phyloP scores from a whole-genome alignment of 805 yeast genomes.

The Candida loeiensis region DNA sequence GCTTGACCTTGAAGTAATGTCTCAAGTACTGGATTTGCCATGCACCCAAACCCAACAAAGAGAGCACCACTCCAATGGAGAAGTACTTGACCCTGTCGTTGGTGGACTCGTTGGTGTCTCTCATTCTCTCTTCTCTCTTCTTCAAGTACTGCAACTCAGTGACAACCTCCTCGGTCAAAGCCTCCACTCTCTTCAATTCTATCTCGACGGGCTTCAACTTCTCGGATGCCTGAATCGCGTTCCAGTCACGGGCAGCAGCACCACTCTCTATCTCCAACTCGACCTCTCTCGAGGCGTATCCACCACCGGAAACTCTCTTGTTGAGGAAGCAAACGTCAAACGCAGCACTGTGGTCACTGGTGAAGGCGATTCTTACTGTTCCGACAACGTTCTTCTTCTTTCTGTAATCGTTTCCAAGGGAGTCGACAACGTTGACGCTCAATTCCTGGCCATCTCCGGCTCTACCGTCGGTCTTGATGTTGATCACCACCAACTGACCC shows the following conservation, averaged over 20 bases:
- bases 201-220: constrained; percentile 91
- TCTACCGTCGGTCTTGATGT: constrained; percentile 68
- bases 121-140: constrained; percentile 82
- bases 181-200: constrained; percentile 83
- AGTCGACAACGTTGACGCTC: constrained; percentile 64
- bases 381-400: constrained; percentile 77
- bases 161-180: constrained; percentile 75
- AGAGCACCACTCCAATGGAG: constrained; percentile 62
- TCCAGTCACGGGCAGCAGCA: constrained; percentile 97
- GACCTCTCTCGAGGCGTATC: constrained; percentile 53
- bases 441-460: constrained; percentile 86
- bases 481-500: constrained; percentile 85
- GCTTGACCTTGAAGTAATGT: constrained; percentile 85
- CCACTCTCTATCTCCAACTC: constrained; percentile 94
- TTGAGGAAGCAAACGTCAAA: constrained; percentile 92
- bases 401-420: constrained; percentile 76
- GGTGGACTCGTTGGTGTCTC: constrained; percentile 96
- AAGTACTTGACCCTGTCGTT: constrained; percentile 89
- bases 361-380: constrained; percentile 71
- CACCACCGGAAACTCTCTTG: constrained; percentile 18
- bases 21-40: constrained; percentile 94
- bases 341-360: constrained; percentile 76
- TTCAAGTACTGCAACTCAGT: constrained; percentile 80
- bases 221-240: constrained; percentile 87
- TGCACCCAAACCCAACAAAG: constrained; percentile 74